These are phyloP conservation scores for Pontederia paniculata DNA, from an alignment of 176 grass and related monocot genomes.

Conservation along the genomic window DNA sequence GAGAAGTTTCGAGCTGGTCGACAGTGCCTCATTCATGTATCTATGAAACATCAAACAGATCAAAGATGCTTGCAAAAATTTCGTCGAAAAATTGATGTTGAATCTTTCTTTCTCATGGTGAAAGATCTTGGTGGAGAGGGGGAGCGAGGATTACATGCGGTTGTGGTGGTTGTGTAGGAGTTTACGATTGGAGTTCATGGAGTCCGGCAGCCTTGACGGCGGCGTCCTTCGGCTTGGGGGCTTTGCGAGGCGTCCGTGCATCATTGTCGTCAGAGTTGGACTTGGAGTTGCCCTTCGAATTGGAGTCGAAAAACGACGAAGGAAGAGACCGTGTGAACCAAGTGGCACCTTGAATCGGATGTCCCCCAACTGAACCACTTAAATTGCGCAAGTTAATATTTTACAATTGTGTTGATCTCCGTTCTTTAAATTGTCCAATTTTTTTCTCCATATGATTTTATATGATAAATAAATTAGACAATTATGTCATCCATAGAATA, in stretches of 20 bases:
- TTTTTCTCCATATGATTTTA: no score
- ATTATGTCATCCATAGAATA: no score
- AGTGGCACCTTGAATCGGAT: no score
- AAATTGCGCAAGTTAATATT: no score
- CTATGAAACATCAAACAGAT: conserved; percentile 15
- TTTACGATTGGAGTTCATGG: conserved; percentile 48
- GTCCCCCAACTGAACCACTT: no score
- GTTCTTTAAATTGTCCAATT: no score
- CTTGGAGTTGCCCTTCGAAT: no score
- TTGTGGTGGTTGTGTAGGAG: conserved; percentile 57
- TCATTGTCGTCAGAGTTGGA: conserved; percentile 16
- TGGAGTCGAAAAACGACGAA: no score
- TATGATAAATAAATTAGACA: no score
- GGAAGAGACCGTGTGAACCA: no score
- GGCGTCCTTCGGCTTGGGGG: conserved; percentile 45
- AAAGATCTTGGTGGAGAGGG: background rate
- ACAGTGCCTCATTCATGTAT: conserved; percentile 73
- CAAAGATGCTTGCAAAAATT: conserved; percentile 7
- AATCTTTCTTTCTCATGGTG: background rate
- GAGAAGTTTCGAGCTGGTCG: conserved; percentile 64
- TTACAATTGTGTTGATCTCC: no score
- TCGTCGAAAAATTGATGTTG: conserved; percentile 4
- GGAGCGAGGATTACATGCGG: conserved; percentile 41
- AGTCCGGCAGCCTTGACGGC: conserved; percentile 56
- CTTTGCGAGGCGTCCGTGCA: conserved; percentile 72